phyloP scores from a whole-genome alignment of 2,329 filamentous ascomycete genomes.

The Fusarium hostae region DNA sequence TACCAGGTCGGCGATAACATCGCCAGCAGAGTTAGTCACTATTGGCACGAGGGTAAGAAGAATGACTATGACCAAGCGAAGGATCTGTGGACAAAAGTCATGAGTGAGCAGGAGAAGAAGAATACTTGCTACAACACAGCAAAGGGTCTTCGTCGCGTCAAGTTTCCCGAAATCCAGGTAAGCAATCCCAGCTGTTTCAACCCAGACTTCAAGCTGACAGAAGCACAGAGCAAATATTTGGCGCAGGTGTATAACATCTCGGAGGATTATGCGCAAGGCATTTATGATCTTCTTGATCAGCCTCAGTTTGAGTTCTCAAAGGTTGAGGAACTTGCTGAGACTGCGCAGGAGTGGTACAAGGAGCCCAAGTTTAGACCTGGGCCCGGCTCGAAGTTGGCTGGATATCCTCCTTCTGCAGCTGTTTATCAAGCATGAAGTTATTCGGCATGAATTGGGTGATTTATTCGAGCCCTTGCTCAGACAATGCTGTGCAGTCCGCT shows the following conservation, averaged over 20 bases:
- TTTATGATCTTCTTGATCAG: neutral
- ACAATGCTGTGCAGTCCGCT: neutral
- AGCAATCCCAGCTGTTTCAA: neutral
- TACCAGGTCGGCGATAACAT: slow-evolving; percentile 1
- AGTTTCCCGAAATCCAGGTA: slow-evolving; percentile 1
- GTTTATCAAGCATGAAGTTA: neutral
- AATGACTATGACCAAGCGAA: neutral
- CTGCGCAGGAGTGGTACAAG: slow-evolving; percentile 7
- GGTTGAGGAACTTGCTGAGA: slow-evolving; percentile 4
- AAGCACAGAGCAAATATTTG: slow-evolving; percentile 2
- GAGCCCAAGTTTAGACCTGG: slow-evolving; percentile 4
- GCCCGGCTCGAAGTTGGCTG: neutral
- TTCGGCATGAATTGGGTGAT: rapidly evolving
- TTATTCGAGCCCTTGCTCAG: neutral
- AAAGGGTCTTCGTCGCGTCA: neutral
- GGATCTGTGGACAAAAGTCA: slow-evolving; percentile 1
- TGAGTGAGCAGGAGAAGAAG: slow-evolving; percentile 8
- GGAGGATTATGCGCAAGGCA: neutral
- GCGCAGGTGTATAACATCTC: slow-evolving; percentile 1
- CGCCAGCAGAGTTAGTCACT: neutral
- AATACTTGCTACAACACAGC: slow-evolving; percentile 7
- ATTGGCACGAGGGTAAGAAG: slow-evolving; percentile 11
- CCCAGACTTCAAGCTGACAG: neutral
- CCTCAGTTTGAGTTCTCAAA: neutral
- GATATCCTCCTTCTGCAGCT: neutral